Conservation (phyloP, 176 grass and related monocot genomes). For the Aegilops speltoides region DNA sequence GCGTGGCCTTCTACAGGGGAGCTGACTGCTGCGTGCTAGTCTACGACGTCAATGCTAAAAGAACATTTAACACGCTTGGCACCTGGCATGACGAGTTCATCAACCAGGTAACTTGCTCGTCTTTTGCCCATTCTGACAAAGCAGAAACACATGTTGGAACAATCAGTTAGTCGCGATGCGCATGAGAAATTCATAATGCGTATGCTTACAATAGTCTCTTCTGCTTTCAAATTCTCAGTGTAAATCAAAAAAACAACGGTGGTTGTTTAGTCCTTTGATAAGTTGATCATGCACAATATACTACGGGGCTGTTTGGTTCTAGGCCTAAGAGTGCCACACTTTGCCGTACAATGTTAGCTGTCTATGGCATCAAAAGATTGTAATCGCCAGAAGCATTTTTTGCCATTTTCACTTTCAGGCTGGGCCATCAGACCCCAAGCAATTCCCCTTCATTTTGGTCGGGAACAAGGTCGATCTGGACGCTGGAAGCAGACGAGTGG, state of each 20-base stretch:
- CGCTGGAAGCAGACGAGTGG: slow-evolving; percentile 75
- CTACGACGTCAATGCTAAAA: slow-evolving; percentile 89
- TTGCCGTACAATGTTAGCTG: not conserved
- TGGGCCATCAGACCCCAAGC: slow-evolving; percentile 62
- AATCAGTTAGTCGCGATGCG: not conserved
- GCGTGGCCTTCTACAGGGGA: slow-evolving; percentile 95
- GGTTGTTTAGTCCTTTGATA: not conserved
- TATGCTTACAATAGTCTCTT: not conserved
- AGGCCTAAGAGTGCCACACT: too few species aligned
- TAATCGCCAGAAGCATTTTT: not conserved
- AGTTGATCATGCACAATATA: not conserved
- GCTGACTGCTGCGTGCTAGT: slow-evolving; percentile 92
- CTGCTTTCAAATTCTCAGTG: not conserved
- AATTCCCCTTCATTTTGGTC: slow-evolving; percentile 86
- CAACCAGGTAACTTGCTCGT: slow-evolving; percentile 57
- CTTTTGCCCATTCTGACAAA: not conserved
- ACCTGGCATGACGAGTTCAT: slow-evolving; percentile 97
- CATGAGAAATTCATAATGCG: not conserved
- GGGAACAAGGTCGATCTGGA: slow-evolving; percentile 97
- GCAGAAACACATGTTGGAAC: not conserved
- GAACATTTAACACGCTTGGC: slow-evolving; percentile 71
- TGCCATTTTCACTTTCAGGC: slow-evolving; percentile 38
- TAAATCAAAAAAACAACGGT: not conserved
- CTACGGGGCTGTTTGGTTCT: too few species aligned
- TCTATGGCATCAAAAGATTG: not conserved